Base-by-base conservation (phyloP, 2,329 filamentous ascomycete species). In the Diaporthe batatas region DNA sequence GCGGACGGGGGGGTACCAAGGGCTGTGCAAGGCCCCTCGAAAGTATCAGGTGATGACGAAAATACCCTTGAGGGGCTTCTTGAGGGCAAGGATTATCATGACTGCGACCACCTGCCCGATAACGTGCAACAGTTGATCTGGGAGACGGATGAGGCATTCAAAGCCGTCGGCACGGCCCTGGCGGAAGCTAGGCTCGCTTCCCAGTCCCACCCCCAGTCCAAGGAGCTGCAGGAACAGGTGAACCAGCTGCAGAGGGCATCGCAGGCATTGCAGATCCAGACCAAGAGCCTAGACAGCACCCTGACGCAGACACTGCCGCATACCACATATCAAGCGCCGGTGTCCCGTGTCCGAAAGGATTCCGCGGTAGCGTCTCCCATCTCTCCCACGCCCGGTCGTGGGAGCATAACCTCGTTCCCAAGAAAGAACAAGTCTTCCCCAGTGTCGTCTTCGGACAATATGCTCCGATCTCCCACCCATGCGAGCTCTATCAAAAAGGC, bases 111-210 rank as follows among this genome's bases (percentile, higher is more conserved):
- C 51, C 77, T 81, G 75, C 82, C 81, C 16, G 79, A 83, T 51
- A 82, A 82, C 72, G 79, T 86, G 3, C 82, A 85, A 68, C 81
- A 84, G 74, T 81, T 89, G 74, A 86, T 87, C 59, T 80, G 81
- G 74, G 84, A 88, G 76, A 84, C 86, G 5, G 86, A 89, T 73
- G 82, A 85, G 72, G 86, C 87, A 36, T 88, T 88, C 78, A 82
- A 83, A 77, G 82, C 83, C 16, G 83, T 86, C 32, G 84, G 82
- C 3, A 80, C 78, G 67, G 82, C 83, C 23, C 78, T 88, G 51
- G 80, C 80, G 47, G 81, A 86, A 68, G 81, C 82, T 23, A 79
- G 79, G 72, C 73, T 79, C 25, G 73, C 77, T 23, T 77, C 79
- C n/a, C 78, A 76, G n/a, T 73, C 57, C 7, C 69, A 53, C 12